Evolutionary conservation across 176 grass and related monocot genomes (phyloP).

Genomic region (Oryza nivara): DNA sequence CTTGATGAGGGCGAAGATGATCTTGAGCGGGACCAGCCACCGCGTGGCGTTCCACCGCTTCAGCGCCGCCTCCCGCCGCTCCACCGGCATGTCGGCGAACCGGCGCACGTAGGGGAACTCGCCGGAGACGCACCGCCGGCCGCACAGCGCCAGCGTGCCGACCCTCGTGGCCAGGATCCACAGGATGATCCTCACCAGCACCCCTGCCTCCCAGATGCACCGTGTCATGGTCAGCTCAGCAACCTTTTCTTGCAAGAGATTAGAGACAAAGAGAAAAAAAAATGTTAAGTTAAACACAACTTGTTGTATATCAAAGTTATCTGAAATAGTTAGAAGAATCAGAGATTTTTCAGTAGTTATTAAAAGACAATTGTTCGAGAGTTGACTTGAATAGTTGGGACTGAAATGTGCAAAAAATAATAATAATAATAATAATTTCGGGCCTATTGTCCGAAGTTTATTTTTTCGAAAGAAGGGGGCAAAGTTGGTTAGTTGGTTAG

Average conservation of each 20-base stretch:
- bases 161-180: constrained; percentile 61
- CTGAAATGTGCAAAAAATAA: not conserved
- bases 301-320: not conserved
- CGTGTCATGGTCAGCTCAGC: constrained; percentile 58
- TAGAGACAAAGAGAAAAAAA: not conserved
- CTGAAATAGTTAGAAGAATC: too few species aligned
- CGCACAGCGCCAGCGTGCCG: constrained; percentile 70
- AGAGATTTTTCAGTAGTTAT: not conserved
- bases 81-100: constrained; percentile 71
- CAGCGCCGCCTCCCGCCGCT: constrained; percentile 58
- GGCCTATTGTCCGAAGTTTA: not conserved
- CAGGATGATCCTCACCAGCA: constrained; percentile 50
- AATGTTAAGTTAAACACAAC: not conserved
- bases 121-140: constrained; percentile 29
- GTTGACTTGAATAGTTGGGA: not conserved
- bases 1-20: constrained; percentile 55
- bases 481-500: not conserved
- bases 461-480: not conserved
- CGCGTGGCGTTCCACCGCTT: constrained; percentile 53
- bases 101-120: constrained; percentile 52
- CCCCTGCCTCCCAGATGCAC: constrained; percentile 37
- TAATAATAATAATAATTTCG: too few species aligned
- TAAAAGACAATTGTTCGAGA: not conserved
- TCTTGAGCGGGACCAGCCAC: constrained; percentile 51
- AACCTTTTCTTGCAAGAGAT: constrained; percentile 35